Evolutionary conservation across 495 filamentous ascomycete species (phyloP).

Genomic region (Pseudotulostoma volvatum): DNA sequence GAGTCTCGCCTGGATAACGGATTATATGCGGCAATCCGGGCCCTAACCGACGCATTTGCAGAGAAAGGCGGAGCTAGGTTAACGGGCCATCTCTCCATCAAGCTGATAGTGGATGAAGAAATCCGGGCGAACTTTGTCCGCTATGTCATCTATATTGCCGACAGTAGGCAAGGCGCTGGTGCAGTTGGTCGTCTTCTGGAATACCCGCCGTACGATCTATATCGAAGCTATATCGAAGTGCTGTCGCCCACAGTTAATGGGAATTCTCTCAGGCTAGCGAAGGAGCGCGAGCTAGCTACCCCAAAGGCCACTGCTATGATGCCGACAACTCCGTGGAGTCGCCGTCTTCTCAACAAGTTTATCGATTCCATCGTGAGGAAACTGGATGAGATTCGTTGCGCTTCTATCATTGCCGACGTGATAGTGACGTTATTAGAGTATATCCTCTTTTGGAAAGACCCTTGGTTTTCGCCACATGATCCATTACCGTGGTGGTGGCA

Average conservation of each 20-base stretch:
- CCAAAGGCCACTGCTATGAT: background rate
- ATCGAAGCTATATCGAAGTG: conserved; percentile 21
- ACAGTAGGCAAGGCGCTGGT: conserved; percentile 20
- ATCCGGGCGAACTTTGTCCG: conserved; percentile 22
- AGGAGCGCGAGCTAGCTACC: background rate
- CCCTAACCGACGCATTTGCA: conserved; percentile 43
- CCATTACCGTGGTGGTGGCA: conserved; percentile 35
- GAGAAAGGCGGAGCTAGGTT: conserved; percentile 26
- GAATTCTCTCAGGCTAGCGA: background rate
- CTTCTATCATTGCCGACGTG: background rate
- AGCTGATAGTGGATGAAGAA: conserved; percentile 43
- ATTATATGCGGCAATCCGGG: conserved; percentile 40
- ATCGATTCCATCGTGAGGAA: background rate
- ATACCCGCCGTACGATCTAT: conserved; percentile 9
- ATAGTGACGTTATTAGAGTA: background rate
- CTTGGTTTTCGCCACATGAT: conserved; percentile 19
- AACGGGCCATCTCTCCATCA: conserved; percentile 56
- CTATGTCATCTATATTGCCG: conserved; percentile 23
- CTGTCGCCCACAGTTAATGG: conserved; percentile 9
- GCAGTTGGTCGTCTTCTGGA: conserved; percentile 15
- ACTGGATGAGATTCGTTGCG: background rate
- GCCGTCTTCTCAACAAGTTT: background rate
- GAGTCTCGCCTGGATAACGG: conserved; percentile 34
- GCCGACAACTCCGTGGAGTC: background rate
- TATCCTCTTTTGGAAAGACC: conserved; percentile 21